Evolutionary conservation across 2,329 filamentous ascomycete species (phyloP), one percentile per base, ranked within the genome.

Genomic region (Pseudocercospora pini-densiflorae): DNA sequence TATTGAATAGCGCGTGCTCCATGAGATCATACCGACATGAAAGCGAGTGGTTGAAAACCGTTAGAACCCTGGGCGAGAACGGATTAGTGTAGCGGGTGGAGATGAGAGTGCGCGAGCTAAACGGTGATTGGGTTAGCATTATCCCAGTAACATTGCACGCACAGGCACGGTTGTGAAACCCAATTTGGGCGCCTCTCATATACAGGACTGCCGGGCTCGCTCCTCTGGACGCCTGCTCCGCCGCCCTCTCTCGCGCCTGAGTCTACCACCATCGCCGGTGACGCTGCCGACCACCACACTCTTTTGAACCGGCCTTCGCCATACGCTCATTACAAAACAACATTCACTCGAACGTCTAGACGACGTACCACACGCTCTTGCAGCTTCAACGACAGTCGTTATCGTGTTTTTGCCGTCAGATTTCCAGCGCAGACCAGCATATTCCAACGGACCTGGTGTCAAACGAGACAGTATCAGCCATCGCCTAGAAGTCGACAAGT

Each of bases 391-490:
- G 55, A 65, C 63, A 61, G 65, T 61, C 59, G 43, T 51, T 61
- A 31, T 61, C 59, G 40, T 8, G 24, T 40, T 49, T 61, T 51
- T 40, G 55, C 31, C 40, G 59, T 61, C 24, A 51, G 59, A 61
- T 19, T 24, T 23, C 40, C 59, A 19, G 40, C 57, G 33, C 33
- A 59, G 31, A 23, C 36, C 43, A 49, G 58, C 40, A 33, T 29
- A 19, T 53, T 33, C 21, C 57, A 29, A 53, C 31, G 59, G 61
- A 61, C 65, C 65, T 59, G 65, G 67, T 47, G 66, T 69, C 62
- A 61, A 55, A 54, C 66, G 66, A 67, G 67, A 70, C 62, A 68
- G 59, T 63, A 58, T 62, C 63, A 69, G 63, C 61, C 66, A 63
- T 65, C 66, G 66, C 60, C 64, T 66, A 36, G 59, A 65, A 29